Evolutionary conservation across 2,329 filamentous ascomycete species (phyloP).

Genomic region (Pseudogymnoascus sp.): DNA sequence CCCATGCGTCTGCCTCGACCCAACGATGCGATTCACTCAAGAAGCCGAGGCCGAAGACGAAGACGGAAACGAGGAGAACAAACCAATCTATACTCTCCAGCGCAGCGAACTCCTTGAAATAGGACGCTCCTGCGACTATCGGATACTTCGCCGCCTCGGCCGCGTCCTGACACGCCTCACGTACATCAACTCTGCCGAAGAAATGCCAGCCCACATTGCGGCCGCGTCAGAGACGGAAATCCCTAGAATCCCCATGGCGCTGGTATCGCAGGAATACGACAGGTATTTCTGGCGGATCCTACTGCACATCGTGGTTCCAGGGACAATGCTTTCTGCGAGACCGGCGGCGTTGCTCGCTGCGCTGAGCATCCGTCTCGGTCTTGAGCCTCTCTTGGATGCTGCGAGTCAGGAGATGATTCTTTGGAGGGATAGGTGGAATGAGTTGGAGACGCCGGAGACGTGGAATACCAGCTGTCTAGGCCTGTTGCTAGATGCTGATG

Average conservation of each 20-base stretch:
- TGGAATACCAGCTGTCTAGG: background rate
- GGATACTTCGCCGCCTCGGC: conserved; percentile 41
- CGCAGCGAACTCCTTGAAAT: conserved; percentile 45
- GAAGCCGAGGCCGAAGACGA: conserved; percentile 10
- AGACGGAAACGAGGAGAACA: conserved; percentile 20
- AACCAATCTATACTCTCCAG: conserved; percentile 32
- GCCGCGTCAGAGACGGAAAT: background rate
- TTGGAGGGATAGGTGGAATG: background rate
- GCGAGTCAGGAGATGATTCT: background rate
- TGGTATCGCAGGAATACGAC: background rate
- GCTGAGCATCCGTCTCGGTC: background rate
- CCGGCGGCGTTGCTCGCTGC: background rate
- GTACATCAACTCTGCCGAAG: background rate
- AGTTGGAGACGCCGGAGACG: background rate
- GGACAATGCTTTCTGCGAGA: background rate
- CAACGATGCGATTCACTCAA: conserved; percentile 35
- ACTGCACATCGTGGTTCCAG: background rate
- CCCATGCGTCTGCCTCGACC: conserved; percentile 44
- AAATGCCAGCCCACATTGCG: background rate
- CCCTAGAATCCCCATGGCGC: background rate
- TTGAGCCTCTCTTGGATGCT: background rate
- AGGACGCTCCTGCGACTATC: conserved; percentile 42
- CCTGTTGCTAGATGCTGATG: background rate
- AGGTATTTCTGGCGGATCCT: background rate
- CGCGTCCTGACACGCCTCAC: conserved; percentile 39